A percentile compares a stretch with the other conserved stretches of the same genome.
Conservation (phyloP, 805 yeast genomes). For the Metschnikowia shivogae region DNA sequence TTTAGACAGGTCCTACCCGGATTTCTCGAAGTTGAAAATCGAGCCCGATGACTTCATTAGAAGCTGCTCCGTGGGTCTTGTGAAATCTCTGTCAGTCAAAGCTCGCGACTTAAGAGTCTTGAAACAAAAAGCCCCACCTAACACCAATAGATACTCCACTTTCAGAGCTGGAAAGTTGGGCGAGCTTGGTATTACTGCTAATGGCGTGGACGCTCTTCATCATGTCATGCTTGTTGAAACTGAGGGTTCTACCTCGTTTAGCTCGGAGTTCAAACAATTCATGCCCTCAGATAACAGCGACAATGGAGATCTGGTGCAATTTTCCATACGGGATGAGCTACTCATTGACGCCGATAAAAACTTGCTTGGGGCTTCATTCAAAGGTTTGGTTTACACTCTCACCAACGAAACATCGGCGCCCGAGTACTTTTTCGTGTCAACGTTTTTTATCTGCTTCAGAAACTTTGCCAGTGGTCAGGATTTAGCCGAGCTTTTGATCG, state of each 20-base stretch:
- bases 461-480: constrained; percentile 65
- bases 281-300: constrained; percentile 11
- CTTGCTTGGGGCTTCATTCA: constrained; percentile 66
- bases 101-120: constrained; percentile 23
- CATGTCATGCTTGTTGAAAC: constrained; percentile 27
- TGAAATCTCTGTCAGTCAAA: constrained; percentile 33
- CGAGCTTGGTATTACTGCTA: constrained; percentile 43
- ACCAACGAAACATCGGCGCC: constrained; percentile 66
- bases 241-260: constrained; percentile 28
- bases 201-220: constrained; percentile 45
- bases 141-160: constrained; percentile 44
- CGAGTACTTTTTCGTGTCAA: constrained; percentile 62
- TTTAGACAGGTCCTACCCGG: constrained; percentile 59
- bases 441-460: constrained; percentile 75
- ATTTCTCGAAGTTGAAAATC: constrained; percentile 53
- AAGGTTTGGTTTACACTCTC: constrained; percentile 59
- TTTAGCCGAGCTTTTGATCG: constrained; percentile 52
- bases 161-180: constrained; percentile 50
- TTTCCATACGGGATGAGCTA: constrained; percentile 41
- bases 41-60: constrained; percentile 58
- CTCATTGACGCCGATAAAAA: constrained; percentile 48
- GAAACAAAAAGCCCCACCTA: constrained; percentile 17
- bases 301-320: not conserved
- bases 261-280: constrained; percentile 34
- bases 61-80: constrained; percentile 57